Evolutionary conservation across 768 basidiomycete genomes (phyloP).

Genomic region (Panaeolus cyanescens): DNA sequence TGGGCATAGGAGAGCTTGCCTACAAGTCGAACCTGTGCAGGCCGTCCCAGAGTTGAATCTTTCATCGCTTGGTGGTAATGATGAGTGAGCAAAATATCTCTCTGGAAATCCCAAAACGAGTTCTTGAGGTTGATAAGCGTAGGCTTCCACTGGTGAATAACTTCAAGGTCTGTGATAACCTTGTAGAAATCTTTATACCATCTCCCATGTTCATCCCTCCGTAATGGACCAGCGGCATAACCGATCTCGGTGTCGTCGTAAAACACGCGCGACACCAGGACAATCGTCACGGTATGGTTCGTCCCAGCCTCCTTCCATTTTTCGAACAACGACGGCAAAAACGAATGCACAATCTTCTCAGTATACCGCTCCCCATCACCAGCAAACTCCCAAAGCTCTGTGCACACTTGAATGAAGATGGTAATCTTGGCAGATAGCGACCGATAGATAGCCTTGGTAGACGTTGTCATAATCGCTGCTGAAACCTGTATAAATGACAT

Average conservation of each 20-base stretch:
- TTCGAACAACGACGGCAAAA: conserved; percentile 85
- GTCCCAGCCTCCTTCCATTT: conserved; percentile 85
- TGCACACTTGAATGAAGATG: conserved; percentile 95
- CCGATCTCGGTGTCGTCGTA: conserved; percentile 81
- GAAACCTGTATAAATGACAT: conserved; percentile 56
- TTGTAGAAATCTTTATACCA: conserved; percentile 98
- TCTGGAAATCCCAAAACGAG: conserved; percentile 88
- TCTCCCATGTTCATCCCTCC: conserved; percentile 68
- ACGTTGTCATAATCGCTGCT: conserved; percentile 75
- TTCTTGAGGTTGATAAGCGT: conserved; percentile 87
- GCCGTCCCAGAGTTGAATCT: conserved; percentile 44
- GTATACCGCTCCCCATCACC: conserved; percentile 95
- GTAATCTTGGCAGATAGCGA: conserved; percentile 91
- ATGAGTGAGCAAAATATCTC: conserved; percentile 87
- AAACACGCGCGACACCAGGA: conserved; percentile 90
- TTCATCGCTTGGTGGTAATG: conserved; percentile 76
- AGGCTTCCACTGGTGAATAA: conserved; percentile 84
- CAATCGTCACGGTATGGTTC: conserved; percentile 92
- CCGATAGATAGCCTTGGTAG: conserved; percentile 88
- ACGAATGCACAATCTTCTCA: conserved; percentile 97
- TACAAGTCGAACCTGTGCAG: conserved; percentile 67
- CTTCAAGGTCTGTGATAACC: conserved; percentile 91
- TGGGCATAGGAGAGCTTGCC: conserved; percentile 85
- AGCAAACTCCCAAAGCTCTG: conserved; percentile 95
- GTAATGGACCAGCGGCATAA: conserved; percentile 82